These are phyloP conservation scores for Huntiella omanensis DNA, from an alignment of 2,329 filamentous ascomycete genomes.

Conservation along the genomic window DNA sequence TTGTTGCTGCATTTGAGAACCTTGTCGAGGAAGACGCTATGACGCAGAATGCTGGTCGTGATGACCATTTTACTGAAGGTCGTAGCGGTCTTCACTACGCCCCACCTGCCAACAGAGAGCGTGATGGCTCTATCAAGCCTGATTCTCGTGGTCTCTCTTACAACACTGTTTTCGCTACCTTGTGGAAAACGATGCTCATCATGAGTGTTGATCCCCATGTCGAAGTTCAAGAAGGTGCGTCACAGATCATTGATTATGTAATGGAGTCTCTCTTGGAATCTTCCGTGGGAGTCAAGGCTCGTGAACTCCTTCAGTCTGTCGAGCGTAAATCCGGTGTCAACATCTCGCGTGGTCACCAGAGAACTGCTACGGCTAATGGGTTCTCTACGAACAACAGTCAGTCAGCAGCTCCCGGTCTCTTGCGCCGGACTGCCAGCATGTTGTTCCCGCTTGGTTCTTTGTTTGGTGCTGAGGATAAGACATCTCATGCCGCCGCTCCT, in stretches of 20 bases:
- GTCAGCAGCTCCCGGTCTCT: conserved; percentile 34
- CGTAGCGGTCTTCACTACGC: conserved; percentile 44
- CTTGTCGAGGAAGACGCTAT: conserved; percentile 66
- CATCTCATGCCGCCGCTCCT: conserved; percentile 19
- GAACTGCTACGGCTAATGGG: conserved; percentile 21
- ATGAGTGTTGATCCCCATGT: conserved; percentile 88
- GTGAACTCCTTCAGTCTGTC: conserved; percentile 58
- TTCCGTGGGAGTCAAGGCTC: conserved; percentile 50
- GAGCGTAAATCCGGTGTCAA: conserved; percentile 30
- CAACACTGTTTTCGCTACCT: conserved; percentile 79
- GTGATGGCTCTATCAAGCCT: conserved; percentile 38
- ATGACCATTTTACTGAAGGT: conserved; percentile 31
- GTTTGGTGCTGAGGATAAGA: conserved; percentile 29
- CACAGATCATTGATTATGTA: conserved; percentile 70
- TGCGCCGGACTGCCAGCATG: conserved; percentile 45
- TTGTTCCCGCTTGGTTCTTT: conserved; percentile 36
- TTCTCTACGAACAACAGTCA: conserved; percentile 19
- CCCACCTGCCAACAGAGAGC: conserved; percentile 33
- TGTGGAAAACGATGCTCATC: conserved; percentile 86
- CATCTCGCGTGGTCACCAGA: conserved; percentile 15
- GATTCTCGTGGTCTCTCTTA: conserved; percentile 46
- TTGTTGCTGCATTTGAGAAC: conserved; percentile 84
- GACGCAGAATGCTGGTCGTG: conserved; percentile 33
- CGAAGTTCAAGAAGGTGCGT: conserved; percentile 73
- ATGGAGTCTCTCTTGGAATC: conserved; percentile 64